phyloP scores from a whole-genome alignment of 1,284 basidiomycete species.

The Prillingera fragicola region DNA sequence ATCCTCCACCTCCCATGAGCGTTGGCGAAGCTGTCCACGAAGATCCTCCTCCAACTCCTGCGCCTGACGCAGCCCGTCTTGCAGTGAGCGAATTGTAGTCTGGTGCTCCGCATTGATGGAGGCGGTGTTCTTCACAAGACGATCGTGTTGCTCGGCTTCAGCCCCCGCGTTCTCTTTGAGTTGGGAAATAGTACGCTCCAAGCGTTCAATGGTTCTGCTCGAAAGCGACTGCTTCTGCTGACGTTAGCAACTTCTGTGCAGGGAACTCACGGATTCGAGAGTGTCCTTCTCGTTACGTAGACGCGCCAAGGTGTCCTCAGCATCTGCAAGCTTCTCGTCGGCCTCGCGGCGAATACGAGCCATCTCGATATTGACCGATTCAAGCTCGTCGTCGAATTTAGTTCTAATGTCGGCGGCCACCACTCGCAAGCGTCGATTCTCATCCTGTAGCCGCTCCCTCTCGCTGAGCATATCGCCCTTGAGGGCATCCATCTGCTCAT shows the following conservation, averaged over 20 bases:
- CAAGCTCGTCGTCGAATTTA: constrained; percentile 21
- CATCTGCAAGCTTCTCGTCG: neutral
- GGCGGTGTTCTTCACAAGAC: neutral
- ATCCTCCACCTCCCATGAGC: constrained; percentile 10
- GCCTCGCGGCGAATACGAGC: constrained; percentile 1
- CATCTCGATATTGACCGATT: constrained; percentile 8
- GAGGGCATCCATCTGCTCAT: constrained; percentile 30
- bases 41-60: constrained; percentile 12
- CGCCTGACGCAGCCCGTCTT: constrained; percentile 14
- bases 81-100: constrained; percentile 3
- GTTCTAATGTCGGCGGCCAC: constrained; percentile 17
- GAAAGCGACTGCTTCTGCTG: constrained; percentile 2
- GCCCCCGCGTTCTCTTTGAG: neutral
- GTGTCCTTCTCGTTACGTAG: constrained; percentile 6
- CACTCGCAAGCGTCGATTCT: constrained; percentile 29
- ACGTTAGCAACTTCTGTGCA: neutral
- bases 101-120: neutral
- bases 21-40: constrained; percentile 12
- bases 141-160: neutral
- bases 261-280: constrained; percentile 1
- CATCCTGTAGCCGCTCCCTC: constrained; percentile 25
- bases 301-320: neutral
- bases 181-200: neutral
- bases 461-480: constrained; percentile 27
- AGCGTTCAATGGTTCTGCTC: neutral